Percentiles rank a stretch among this genome's conserved stretches.
Conservation (phyloP, 495 filamentous ascomycete species). For the Aspergillus conjunctus region DNA sequence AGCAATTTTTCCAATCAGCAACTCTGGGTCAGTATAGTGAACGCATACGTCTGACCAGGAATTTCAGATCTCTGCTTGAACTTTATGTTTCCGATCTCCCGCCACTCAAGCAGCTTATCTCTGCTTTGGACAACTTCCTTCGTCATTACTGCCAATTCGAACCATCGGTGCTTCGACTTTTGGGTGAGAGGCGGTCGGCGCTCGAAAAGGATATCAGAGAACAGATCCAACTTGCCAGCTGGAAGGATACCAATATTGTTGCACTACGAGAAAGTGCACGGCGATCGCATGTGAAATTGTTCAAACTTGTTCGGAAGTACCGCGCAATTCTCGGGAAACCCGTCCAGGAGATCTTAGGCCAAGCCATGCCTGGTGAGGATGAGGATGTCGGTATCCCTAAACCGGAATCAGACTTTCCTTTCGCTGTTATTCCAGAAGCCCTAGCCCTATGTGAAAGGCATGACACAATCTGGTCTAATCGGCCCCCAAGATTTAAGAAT, state of each 20-base stretch:
- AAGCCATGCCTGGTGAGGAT: constrained; percentile 61
- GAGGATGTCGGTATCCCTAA: constrained; percentile 30
- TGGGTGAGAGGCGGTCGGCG: constrained; percentile 61
- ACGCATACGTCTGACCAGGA: constrained; percentile 69
- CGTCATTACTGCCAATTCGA: constrained; percentile 69
- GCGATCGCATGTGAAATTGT: constrained; percentile 87
- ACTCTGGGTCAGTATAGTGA: constrained; percentile 77
- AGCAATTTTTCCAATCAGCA: constrained; percentile 71
- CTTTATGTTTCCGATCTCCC: constrained; percentile 58
- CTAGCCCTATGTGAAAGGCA: constrained; percentile 55
- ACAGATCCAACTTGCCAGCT: constrained; percentile 83
- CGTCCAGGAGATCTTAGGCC: constrained; percentile 61
- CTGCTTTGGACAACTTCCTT: constrained; percentile 77
- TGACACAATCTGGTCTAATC: constrained; percentile 57
- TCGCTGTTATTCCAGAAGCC: constrained; percentile 40
- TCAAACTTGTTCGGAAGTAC: constrained; percentile 89
- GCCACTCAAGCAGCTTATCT: constrained; percentile 49
- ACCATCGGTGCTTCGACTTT: constrained; percentile 58
- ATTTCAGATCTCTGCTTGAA: constrained; percentile 58
- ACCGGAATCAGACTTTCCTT: constrained; percentile 23
- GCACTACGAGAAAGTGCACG: constrained; percentile 83
- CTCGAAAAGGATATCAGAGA: constrained; percentile 88
- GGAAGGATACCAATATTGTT: constrained; percentile 95
- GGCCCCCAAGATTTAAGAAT: constrained; percentile 72
- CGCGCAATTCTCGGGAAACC: constrained; percentile 72